Evolutionary conservation across 2,329 filamentous ascomycete genomes (phyloP).

Genomic region (Verticillium alfalfae): DNA sequence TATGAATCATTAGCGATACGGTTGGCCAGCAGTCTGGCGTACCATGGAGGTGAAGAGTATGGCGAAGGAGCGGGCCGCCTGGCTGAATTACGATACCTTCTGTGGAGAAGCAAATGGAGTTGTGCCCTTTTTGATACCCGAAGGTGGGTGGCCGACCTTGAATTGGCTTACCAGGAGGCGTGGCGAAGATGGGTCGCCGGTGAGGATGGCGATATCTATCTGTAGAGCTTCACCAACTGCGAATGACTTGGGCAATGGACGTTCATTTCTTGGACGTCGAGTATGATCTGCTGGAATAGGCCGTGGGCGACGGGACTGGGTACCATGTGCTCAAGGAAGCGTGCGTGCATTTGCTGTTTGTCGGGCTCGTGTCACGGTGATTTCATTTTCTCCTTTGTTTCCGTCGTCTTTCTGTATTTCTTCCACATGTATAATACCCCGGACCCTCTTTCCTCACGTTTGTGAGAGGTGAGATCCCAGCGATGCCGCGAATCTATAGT

Average conservation of each 20-base stretch:
- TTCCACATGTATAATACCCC: slow-evolving; percentile 8
- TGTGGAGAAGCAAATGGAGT: slow-evolving; percentile 79
- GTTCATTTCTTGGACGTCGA: not conserved
- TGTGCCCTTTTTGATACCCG: slow-evolving; percentile 87
- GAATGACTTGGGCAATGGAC: not conserved
- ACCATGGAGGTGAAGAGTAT: slow-evolving; percentile 33
- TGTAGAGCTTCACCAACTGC: slow-evolving; percentile 31
- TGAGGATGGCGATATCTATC: slow-evolving; percentile 87
- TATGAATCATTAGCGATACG: slow-evolving; percentile 76
- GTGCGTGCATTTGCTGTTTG: not conserved
- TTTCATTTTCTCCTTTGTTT: not conserved
- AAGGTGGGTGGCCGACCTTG: slow-evolving; percentile 86
- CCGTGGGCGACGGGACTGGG: not conserved
- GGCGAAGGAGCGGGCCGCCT: slow-evolving; percentile 57
- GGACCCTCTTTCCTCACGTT: slow-evolving; percentile 8
- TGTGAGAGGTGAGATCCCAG: slow-evolving; percentile 10
- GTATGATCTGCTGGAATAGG: not conserved
- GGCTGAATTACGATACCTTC: slow-evolving; percentile 69
- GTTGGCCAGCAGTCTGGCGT: slow-evolving; percentile 60
- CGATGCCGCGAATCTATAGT: not conserved
- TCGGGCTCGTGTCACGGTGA: not conserved
- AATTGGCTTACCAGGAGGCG: slow-evolving; percentile 80
- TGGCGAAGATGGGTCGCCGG: slow-evolving; percentile 86
- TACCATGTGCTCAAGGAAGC: not conserved
- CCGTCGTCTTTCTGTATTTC: not conserved